phyloP scores from a whole-genome alignment of 345 rosid genomes.

The Lagerstroemia speciosa region DNA sequence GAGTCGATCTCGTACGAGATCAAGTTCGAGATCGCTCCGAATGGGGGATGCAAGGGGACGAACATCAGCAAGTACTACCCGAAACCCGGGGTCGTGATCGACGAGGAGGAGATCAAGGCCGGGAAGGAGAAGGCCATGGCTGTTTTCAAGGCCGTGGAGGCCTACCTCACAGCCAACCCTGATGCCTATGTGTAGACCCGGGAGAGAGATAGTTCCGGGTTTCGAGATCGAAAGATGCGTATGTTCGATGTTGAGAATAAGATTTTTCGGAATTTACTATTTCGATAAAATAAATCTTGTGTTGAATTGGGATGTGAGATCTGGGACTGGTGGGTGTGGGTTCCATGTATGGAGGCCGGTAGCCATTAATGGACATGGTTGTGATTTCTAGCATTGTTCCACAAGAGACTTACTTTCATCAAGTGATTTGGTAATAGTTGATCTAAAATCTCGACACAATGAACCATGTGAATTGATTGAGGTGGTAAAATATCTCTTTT shows the following conservation, averaged over 20 bases:
- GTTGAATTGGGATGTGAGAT: background rate
- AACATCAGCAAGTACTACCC: constrained; percentile 15
- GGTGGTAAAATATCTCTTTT: too few relatives aligned
- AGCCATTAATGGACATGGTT: too few relatives aligned
- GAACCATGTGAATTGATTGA: too few relatives aligned
- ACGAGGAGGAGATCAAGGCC: constrained; percentile 21
- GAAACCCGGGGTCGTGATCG: constrained; percentile 13
- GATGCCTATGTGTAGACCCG: constrained; percentile 9
- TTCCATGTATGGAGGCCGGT: too few relatives aligned
- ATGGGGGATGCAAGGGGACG: constrained; percentile 17
- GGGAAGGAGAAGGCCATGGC: constrained; percentile 20
- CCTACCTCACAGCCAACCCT: constrained; percentile 26
- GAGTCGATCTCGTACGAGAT: constrained; percentile 14
- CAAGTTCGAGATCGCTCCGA: constrained; percentile 8
- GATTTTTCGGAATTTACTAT: background rate
- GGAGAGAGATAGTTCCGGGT: background rate
- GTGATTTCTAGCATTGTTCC: too few relatives aligned
- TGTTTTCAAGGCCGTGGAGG: constrained; percentile 28
- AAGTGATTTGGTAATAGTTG: too few relatives aligned
- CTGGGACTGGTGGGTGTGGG: background rate
- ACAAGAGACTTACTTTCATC: too few relatives aligned
- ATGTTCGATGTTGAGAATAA: background rate
- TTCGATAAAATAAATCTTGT: background rate
- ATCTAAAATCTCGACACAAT: too few relatives aligned
- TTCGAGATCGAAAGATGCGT: background rate